These are phyloP conservation scores for Penicillium subrubescens DNA, from an alignment of 495 filamentous ascomycete genomes.

Conservation along the genomic window DNA sequence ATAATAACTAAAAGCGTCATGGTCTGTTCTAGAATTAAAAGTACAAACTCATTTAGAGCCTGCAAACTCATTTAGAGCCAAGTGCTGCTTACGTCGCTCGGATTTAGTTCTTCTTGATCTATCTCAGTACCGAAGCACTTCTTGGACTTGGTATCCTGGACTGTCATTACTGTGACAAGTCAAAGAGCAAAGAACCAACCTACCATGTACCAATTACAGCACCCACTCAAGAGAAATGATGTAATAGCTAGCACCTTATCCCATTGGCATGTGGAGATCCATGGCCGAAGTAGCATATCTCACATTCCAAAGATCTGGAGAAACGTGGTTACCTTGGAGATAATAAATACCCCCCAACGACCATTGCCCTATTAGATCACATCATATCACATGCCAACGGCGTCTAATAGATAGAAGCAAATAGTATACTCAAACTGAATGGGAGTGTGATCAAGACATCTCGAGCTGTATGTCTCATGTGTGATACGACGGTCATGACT, in stretches of 20 bases:
- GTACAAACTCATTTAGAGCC: no score
- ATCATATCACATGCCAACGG: not conserved
- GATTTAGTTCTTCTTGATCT: no score
- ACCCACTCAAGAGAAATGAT: not conserved
- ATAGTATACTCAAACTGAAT: not conserved
- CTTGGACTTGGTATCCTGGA: not conserved
- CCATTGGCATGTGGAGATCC: not conserved
- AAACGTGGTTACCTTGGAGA: constrained; percentile 7
- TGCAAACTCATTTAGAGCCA: no score
- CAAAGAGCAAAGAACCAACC: not conserved
- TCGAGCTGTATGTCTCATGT: no score
- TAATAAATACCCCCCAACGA: not conserved
- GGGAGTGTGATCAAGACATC: no score
- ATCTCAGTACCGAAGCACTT: no score
- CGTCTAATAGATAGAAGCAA: not conserved
- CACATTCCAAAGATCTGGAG: not conserved
- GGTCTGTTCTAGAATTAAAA: no score
- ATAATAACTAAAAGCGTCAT: no score
- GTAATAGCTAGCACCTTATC: not conserved
- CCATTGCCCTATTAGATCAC: not conserved
- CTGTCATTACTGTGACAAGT: not conserved
- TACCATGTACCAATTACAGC: not conserved
- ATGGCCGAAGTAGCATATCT: not conserved
- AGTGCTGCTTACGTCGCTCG: no score
- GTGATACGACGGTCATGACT: no score